Base-by-base conservation (phyloP, 345 rosid genomes). In the Corymbia maculata region DNA sequence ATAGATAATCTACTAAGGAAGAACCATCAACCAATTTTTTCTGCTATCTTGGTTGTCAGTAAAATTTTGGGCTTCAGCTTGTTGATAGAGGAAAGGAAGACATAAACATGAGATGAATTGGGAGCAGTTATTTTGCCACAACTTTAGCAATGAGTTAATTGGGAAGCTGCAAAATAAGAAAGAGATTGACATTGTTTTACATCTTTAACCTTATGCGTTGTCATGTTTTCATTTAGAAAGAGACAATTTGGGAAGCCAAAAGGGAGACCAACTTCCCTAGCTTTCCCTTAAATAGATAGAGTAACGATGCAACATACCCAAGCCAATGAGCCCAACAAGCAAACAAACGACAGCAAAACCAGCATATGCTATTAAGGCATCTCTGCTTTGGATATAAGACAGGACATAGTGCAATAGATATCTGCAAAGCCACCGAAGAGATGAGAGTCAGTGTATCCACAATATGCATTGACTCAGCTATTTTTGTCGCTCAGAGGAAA, bases 321-420 rank as follows among this genome's bases (percentile, higher is more conserved):
- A 87, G 52, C 94, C 96, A 87, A 94, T 92, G 52, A 98, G 92
- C 82, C 96, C 92, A 50, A 97, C 97, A 84, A 97, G 86, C 89
- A 96, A 89, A 91, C 94, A 95, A 93, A 92, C 93, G 88, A 96
- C 86, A 80, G 93, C 90, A 92, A 95, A 50, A 90, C 95, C 99
- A 64, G 89, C 93, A 91, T 94, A 88, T 85, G 89, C 90, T 87
- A 91, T 89, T 19, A 88, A 91, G 88, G 88, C 55, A 51, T 90
- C 91, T 88, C 89, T 92, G 55, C 47, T 88, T 88, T 88, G 92
- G 47, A 89, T 86, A 86, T 91, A 88, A 68, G 96, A 92, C 75
- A 94, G 89, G 89, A 94, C 91, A 92, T 96, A 97, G 85, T 93
- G 93, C 87, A 96, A 87, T 24, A 97, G 97, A 89, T 92, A 97